phyloP scores from a whole-genome alignment of 2,329 filamentous ascomycete genomes.

The Aspergillus arachidicola region DNA sequence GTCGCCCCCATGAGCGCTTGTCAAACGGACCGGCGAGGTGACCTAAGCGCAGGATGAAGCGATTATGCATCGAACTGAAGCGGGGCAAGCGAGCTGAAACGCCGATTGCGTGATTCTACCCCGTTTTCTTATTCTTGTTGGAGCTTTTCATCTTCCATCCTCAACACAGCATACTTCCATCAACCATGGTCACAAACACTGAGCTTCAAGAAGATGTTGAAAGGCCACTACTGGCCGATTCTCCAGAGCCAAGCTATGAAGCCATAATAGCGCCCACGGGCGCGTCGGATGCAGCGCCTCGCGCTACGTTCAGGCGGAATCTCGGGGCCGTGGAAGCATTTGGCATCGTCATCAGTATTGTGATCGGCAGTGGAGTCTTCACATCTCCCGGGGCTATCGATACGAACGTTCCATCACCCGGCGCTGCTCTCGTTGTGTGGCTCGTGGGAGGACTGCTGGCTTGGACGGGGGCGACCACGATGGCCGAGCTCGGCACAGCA shows the following conservation, averaged over 20 bases:
- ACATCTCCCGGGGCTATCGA: slow-evolving; percentile 21
- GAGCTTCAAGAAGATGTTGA: not conserved
- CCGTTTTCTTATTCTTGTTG: not conserved
- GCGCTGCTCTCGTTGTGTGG: slow-evolving; percentile 19
- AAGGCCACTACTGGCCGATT: not conserved
- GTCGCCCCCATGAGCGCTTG: too few species aligned
- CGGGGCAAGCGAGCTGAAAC: not conserved
- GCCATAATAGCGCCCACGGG: not conserved
- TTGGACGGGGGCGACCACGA: slow-evolving; percentile 21
- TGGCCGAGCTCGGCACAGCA: slow-evolving; percentile 22
- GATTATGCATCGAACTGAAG: too few species aligned
- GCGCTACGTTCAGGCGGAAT: slow-evolving; percentile 15
- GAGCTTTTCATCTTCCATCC: not conserved
- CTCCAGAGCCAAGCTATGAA: not conserved
- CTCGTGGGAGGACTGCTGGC: slow-evolving; percentile 20
- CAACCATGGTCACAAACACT: not conserved
- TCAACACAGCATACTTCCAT: not conserved
- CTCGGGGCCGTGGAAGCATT: slow-evolving; percentile 21
- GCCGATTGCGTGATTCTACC: not conserved
- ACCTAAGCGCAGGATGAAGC: too few species aligned
- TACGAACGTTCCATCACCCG: slow-evolving; percentile 22
- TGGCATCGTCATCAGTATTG: slow-evolving; percentile 23
- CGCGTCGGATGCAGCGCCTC: not conserved
- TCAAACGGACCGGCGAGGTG: too few species aligned
- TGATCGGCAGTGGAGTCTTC: slow-evolving; percentile 23